phyloP scores from a whole-genome alignment of 192 early-diverging fungal genomes.

The Entophlyctis luteolus region DNA sequence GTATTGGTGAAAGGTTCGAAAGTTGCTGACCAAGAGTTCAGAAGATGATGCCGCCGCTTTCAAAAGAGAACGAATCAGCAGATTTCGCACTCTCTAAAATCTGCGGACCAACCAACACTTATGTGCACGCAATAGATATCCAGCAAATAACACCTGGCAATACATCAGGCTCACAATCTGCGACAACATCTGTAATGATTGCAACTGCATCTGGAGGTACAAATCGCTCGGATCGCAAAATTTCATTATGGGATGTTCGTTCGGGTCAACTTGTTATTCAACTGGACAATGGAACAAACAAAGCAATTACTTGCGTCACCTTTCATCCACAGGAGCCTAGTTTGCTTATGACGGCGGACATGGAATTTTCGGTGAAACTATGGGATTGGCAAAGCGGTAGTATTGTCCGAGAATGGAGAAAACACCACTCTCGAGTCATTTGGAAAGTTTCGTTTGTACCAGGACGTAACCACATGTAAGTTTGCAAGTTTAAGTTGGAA shows the following conservation, averaged over 20 bases:
- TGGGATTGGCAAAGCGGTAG: constrained; percentile 47
- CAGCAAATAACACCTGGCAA: neutral
- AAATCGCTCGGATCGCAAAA: too few relatives aligned
- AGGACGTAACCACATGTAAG: constrained; percentile 35
- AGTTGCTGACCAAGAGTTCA: too few relatives aligned
- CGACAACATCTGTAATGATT: constrained; percentile 43
- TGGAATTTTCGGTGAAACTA: constrained; percentile 59
- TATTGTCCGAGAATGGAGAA: constrained; percentile 43
- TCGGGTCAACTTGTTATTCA: too few relatives aligned
- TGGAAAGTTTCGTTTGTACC: constrained; percentile 42
- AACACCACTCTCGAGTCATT: constrained; percentile 51
- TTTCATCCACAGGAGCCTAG: too few relatives aligned
- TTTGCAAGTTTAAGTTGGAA: neutral
- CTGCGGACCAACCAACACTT: constrained; percentile 39
- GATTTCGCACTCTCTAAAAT: constrained; percentile 40
- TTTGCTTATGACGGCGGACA: constrained; percentile 43
- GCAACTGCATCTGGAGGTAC: constrained; percentile 45
- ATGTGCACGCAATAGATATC: constrained; percentile 42
- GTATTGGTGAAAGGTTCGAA: too few relatives aligned
- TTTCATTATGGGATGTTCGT: too few relatives aligned
- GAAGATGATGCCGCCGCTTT: constrained; percentile 38
- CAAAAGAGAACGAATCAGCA: constrained; percentile 29
- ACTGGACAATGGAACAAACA: too few relatives aligned
- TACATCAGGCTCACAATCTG: too few relatives aligned
- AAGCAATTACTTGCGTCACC: too few relatives aligned